A percentile compares a stretch with the other conserved stretches of the same genome.
Conservation (phyloP, 345 rosid genomes). For the Lepidium didymum region DNA sequence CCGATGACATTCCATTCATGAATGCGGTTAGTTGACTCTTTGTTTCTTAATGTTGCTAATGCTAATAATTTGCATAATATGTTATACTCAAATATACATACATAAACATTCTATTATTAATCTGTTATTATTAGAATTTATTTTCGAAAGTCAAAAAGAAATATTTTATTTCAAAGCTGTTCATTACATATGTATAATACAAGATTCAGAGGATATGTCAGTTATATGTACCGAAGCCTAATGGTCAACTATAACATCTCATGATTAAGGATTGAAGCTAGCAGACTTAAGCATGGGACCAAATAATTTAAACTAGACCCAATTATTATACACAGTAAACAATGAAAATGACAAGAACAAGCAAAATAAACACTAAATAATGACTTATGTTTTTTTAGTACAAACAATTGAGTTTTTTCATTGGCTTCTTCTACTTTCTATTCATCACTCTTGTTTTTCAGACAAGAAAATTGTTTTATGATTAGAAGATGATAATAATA, state of each 20-base stretch:
- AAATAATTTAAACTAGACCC: background rate
- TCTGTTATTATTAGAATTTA: background rate
- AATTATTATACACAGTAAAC: too few relatives aligned
- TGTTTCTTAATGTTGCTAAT: background rate
- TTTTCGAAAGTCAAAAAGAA: background rate
- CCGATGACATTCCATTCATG: constrained; percentile 18
- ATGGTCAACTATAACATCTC: background rate
- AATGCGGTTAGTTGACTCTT: constrained; percentile 20
- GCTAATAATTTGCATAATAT: background rate
- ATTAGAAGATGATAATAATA: too few relatives aligned
- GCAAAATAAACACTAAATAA: background rate
- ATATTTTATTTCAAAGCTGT: background rate
- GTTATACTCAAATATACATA: background rate
- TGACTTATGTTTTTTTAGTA: background rate
- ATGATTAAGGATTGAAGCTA: background rate
- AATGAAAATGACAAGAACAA: background rate
- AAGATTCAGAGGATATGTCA: background rate
- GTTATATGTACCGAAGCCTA: background rate
- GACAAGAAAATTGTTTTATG: too few relatives aligned
- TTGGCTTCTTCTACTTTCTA: background rate
- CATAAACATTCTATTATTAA: background rate
- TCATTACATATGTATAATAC: background rate
- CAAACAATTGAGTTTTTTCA: background rate
- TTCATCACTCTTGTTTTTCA: too few relatives aligned
- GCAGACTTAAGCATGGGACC: background rate